phyloP scores from a whole-genome alignment of 2,329 filamentous ascomycete genomes.

The Fusarium keratoplasticum region DNA sequence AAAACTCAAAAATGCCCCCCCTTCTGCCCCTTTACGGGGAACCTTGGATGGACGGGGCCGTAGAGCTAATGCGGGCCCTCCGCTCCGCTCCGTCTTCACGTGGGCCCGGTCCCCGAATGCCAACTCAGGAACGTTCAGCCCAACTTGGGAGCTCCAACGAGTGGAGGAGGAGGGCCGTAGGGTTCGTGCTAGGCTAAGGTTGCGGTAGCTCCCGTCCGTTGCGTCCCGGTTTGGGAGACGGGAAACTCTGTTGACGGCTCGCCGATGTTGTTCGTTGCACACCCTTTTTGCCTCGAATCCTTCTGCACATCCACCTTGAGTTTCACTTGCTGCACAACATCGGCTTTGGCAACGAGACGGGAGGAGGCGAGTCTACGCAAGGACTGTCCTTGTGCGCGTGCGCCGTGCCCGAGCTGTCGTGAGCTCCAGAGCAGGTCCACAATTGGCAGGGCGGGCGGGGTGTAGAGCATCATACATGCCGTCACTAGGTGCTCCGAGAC shows the following conservation, averaged over 20 bases:
- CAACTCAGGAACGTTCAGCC: constrained; percentile 17
- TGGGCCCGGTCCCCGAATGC: constrained; percentile 16
- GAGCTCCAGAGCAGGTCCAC: neutral
- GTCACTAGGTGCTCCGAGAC: neutral
- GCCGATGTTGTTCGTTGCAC: neutral
- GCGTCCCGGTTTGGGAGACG: neutral
- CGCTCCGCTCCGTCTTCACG: neutral
- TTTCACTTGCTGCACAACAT: constrained; percentile 10
- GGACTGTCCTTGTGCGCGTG: constrained; percentile 20
- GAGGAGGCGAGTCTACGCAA: constrained; percentile 12
- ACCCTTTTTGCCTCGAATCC: neutral
- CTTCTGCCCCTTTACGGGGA: constrained; percentile 2
- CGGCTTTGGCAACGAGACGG: neutral
- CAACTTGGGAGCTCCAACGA: neutral
- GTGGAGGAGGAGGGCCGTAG: constrained; percentile 1
- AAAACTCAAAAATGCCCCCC: neutral
- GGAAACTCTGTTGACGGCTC: neutral
- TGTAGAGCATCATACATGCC: neutral
- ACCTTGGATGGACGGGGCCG: constrained; percentile 16
- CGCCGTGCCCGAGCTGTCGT: neutral
- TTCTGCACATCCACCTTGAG: neutral
- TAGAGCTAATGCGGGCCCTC: constrained; percentile 27
- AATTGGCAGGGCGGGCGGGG: neutral
- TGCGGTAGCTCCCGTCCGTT: constrained; percentile 16
- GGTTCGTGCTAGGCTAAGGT: constrained; percentile 12